phyloP scores from a whole-genome alignment of 306 rosid species.

The Mimosa bimucronata region DNA sequence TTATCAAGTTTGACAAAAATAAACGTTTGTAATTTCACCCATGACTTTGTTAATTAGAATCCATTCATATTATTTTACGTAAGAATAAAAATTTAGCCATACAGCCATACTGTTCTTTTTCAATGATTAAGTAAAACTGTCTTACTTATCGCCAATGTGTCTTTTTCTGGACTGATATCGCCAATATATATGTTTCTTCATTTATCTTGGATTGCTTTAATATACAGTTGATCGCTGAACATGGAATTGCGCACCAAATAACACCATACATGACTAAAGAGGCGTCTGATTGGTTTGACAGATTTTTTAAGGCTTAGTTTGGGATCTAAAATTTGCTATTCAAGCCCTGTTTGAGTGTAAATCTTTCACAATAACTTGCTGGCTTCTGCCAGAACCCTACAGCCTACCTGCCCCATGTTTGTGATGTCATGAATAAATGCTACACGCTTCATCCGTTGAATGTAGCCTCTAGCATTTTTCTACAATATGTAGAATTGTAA shows the following conservation, averaged over 20 bases:
- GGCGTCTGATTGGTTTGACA: conserved; percentile 80
- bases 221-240: conserved; percentile 63
- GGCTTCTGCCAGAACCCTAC: not conserved
- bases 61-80: not conserved
- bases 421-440: conserved; percentile 5
- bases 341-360: not conserved
- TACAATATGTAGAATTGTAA: not conserved
- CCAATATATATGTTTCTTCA: not conserved
- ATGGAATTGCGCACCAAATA: conserved; percentile 60
- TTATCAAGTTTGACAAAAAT: not conserved
- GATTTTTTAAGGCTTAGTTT: conserved; percentile 49
- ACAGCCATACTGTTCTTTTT: not conserved
- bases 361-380: not conserved
- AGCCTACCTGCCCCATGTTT: not conserved
- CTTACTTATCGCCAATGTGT: not conserved
- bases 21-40: not conserved
- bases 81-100: not conserved
- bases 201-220: conserved; percentile 28
- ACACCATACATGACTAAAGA: conserved; percentile 65
- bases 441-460: not conserved
- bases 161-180: too few species aligned
- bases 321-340: not conserved
- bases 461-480: not conserved
- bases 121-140: not conserved
- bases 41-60: not conserved